A percentile compares a stretch with the other conserved stretches of the same genome.
phyloP scores from a whole-genome alignment of 164 flowering plant genomes.

The Malania oleifera region DNA sequence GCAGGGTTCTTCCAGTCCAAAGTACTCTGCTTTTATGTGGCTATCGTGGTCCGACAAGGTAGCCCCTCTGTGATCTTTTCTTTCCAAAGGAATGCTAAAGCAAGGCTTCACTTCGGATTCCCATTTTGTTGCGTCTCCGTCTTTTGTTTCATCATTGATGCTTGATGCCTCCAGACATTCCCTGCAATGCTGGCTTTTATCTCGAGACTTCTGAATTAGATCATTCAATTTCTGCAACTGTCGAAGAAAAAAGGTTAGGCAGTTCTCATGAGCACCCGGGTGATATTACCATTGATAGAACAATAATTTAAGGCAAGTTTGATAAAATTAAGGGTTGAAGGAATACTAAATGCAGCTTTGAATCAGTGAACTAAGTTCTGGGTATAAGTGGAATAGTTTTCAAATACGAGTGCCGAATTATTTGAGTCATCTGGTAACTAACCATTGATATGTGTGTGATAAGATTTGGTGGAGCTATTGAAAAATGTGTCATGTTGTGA shows the following conservation, averaged over 20 bases:
- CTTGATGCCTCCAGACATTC: constrained; percentile 8
- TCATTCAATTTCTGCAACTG: constrained; percentile 42
- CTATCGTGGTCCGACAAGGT: constrained; percentile 24
- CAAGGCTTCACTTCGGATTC: constrained; percentile 16
- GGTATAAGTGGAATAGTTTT: too few species aligned
- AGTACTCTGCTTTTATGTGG: constrained; percentile 21
- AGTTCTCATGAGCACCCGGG: neutral
- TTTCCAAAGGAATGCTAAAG: constrained; percentile 17
- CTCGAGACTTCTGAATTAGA: constrained; percentile 10
- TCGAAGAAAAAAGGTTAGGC: constrained; percentile 3
- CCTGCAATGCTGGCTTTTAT: constrained; percentile 10
- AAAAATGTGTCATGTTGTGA: too few species aligned
- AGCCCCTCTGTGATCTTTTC: constrained; percentile 13
- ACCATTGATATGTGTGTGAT: too few species aligned
- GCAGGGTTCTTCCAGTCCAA: constrained; percentile 24
- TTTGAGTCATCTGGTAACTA: too few species aligned
- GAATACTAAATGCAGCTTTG: too few species aligned
- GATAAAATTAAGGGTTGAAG: too few species aligned
- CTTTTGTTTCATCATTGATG: constrained; percentile 13
- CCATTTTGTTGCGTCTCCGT: neutral
- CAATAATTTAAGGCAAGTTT: too few species aligned
- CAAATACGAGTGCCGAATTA: too few species aligned
- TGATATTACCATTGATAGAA: too few species aligned
- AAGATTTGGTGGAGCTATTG: too few species aligned
- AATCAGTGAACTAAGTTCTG: too few species aligned